These are phyloP conservation scores for Mortierella antarctica DNA, from an alignment of 192 early-diverging fungal species.

Conservation along the genomic window DNA sequence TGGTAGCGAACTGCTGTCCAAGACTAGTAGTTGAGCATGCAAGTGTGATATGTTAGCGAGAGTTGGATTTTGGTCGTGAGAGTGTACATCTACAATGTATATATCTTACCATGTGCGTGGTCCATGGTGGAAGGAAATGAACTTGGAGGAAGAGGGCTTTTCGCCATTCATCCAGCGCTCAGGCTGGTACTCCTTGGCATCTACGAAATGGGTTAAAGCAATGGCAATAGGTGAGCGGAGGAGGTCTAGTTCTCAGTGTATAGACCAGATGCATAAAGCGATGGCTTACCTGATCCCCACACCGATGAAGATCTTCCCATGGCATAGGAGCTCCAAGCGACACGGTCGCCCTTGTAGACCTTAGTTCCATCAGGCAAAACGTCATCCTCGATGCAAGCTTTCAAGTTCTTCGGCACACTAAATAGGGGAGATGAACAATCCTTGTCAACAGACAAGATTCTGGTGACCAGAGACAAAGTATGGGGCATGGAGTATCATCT, in stretches of 20 bases:
- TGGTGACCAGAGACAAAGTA: too few species aligned
- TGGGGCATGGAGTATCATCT: too few species aligned
- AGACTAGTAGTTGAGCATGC: conserved; percentile 13
- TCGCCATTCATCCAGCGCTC: conserved; percentile 66
- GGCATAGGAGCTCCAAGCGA: conserved; percentile 59
- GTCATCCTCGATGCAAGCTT: conserved; percentile 65
- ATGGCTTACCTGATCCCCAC: conserved; percentile 60
- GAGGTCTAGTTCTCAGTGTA: too few species aligned
- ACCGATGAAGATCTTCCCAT: conserved; percentile 59
- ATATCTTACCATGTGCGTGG: conserved; percentile 54
- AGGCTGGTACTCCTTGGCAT: conserved; percentile 71
- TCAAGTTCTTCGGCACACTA: conserved; percentile 65
- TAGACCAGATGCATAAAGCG: too few species aligned
- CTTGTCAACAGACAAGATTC: too few species aligned
- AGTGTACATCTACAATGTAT: background rate
- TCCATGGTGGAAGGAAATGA: conserved; percentile 66
- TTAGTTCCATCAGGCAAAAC: conserved; percentile 69
- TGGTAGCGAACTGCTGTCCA: conserved; percentile 54
- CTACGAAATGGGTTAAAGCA: background rate
- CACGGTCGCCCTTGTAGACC: conserved; percentile 62
- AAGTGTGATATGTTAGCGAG: too few species aligned
- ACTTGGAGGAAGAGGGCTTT: conserved; percentile 56
- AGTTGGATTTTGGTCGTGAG: background rate
- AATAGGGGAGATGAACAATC: too few species aligned
- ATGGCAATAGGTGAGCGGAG: too few species aligned